Evolutionary conservation across 352 stramenopile genomes (phyloP).

Genomic region (Phytophthora cactorum): DNA sequence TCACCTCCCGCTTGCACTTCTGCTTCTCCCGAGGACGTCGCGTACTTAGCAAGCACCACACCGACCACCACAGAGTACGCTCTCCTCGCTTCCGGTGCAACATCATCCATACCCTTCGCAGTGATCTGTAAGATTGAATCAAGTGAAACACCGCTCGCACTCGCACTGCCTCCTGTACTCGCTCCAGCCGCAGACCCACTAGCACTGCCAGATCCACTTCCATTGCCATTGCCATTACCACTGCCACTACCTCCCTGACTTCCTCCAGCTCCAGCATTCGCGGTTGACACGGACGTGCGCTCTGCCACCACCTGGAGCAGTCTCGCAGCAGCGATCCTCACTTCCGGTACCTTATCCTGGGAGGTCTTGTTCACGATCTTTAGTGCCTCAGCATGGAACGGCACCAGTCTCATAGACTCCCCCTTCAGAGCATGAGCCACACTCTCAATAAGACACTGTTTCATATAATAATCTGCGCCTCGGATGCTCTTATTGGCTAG

Average conservation of each 20-base stretch:
- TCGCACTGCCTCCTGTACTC: constrained; percentile 24
- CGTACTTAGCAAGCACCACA: constrained; percentile 80
- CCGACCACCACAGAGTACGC: constrained; percentile 75
- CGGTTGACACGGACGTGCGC: constrained; percentile 43
- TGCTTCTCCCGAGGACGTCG: constrained; percentile 51
- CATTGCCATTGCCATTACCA: constrained; percentile 25
- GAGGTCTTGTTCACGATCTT: constrained; percentile 75
- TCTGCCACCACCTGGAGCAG: constrained; percentile 72
- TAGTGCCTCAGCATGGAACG: constrained; percentile 67
- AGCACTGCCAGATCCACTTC: constrained; percentile 17
- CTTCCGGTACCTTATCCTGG: constrained; percentile 82
- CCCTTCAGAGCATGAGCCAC: constrained; percentile 60
- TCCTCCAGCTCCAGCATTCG: constrained; percentile 15
- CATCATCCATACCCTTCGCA: constrained; percentile 82
- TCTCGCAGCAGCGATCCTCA: constrained; percentile 62
- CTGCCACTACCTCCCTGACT: neutral
- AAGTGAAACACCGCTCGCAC: constrained; percentile 49
- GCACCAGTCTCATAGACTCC: constrained; percentile 44
- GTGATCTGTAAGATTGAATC: constrained; percentile 77
- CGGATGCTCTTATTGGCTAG: constrained; percentile 67
- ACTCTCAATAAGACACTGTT: constrained; percentile 77
- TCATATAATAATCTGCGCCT: constrained; percentile 79
- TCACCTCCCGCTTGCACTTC: constrained; percentile 43
- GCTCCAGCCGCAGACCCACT: constrained; percentile 20
- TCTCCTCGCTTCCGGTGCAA: constrained; percentile 60